phyloP scores from a whole-genome alignment of 2,329 filamentous ascomycete genomes.

The Aureobasidium sp. region DNA sequence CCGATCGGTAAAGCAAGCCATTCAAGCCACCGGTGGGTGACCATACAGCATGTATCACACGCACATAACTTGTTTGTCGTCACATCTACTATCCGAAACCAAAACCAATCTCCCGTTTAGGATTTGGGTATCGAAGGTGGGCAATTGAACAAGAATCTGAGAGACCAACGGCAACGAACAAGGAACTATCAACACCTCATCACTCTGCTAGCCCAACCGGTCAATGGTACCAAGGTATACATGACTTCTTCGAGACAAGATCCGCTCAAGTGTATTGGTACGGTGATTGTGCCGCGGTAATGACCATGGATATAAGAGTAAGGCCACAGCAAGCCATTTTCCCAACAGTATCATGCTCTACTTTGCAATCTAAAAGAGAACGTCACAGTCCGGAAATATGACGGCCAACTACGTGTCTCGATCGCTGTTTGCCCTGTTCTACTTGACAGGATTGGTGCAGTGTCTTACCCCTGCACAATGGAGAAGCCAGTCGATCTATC shows the following conservation, averaged over 20 bases:
- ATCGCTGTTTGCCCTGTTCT: background rate
- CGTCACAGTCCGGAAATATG: background rate
- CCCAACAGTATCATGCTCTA: background rate
- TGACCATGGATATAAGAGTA: background rate
- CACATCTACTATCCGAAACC: background rate
- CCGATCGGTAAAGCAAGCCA: conserved; percentile 6
- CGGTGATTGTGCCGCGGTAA: background rate
- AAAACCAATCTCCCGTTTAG: background rate
- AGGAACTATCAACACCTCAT: background rate
- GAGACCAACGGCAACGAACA: background rate
- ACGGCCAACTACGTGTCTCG: background rate
- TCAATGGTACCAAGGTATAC: conserved; percentile 1
- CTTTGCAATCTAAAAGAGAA: background rate
- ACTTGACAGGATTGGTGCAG: background rate
- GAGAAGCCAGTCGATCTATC: conserved; percentile 36
- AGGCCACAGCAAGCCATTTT: background rate
- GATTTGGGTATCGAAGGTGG: background rate
- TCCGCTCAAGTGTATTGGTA: background rate
- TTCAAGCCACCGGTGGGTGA: background rate
- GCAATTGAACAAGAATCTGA: background rate
- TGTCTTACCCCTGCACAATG: conserved; percentile 27
- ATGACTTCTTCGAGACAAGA: background rate
- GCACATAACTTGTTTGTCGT: background rate
- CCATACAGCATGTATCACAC: background rate
- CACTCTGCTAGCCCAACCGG: background rate